Conservation (phyloP, 73 alveolate species). For the Paramecium biaurelia region DNA sequence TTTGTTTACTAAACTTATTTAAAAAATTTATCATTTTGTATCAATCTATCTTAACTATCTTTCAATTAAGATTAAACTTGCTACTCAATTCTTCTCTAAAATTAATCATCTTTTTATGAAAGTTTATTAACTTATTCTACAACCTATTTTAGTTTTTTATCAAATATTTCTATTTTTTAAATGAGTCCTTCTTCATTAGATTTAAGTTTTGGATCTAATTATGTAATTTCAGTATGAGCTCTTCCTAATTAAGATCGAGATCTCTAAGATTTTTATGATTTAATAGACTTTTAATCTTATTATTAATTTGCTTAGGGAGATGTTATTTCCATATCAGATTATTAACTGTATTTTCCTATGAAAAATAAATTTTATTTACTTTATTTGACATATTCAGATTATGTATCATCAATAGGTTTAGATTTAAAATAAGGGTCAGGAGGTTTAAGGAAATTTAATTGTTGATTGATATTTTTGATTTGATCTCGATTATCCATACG, state of each 20-base stretch:
- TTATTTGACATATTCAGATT: not conserved
- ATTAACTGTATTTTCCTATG: not conserved
- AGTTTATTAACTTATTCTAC: not conserved
- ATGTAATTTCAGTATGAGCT: not conserved
- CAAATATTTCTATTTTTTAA: not conserved
- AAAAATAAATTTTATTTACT: not conserved
- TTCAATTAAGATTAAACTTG: not conserved
- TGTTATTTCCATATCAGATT: not conserved
- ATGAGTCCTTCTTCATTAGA: not conserved
- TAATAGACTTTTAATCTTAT: not conserved
- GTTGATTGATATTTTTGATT: not conserved
- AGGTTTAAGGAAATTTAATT: not conserved
- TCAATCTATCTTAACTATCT: not conserved
- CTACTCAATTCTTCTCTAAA: not conserved
- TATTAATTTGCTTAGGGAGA: not conserved
- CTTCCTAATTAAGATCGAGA: not conserved
- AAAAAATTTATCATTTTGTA: not conserved
- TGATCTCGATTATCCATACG: constrained; percentile 10
- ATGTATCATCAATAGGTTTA: not conserved
- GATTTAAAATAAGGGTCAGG: constrained; percentile 6
- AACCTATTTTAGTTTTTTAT: not conserved
- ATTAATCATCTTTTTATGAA: not conserved
- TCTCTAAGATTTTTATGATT: not conserved
- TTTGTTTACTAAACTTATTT: not conserved
- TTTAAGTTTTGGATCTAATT: not conserved